These are phyloP conservation scores for Neltuma alba DNA, from an alignment of 306 rosid species.

Conservation along the genomic window DNA sequence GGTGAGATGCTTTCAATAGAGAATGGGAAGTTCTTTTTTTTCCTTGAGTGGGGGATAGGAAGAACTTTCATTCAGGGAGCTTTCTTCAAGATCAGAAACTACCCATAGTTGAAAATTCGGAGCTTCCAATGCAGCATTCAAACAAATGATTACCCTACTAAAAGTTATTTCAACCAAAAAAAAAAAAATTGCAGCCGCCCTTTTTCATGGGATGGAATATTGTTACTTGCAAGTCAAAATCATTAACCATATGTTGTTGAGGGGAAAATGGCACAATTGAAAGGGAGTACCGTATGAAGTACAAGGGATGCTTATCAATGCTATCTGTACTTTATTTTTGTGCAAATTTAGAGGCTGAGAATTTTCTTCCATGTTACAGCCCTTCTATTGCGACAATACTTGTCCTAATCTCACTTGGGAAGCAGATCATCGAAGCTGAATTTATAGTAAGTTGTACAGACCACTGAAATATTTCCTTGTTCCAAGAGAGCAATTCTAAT, in stretches of 20 bases:
- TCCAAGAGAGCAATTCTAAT: constrained; percentile 51
- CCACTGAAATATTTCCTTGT: constrained; percentile 59
- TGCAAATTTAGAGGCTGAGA: constrained; percentile 33
- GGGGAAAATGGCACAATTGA: neutral
- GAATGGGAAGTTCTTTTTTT: constrained; percentile 8
- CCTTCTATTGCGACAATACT: constrained; percentile 72
- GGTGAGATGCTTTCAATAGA: neutral
- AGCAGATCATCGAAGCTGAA: constrained; percentile 77
- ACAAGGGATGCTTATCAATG: too few relatives aligned
- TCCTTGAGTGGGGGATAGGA: too few relatives aligned
- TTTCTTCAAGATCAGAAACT: neutral
- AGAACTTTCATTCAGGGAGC: constrained; percentile 1
- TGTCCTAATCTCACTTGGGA: constrained; percentile 67
- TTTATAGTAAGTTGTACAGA: constrained; percentile 76
- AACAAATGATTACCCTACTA: neutral
- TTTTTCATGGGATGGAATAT: neutral
- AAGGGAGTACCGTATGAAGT: too few relatives aligned
- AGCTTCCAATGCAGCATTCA: constrained; percentile 15
- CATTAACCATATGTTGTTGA: neutral
- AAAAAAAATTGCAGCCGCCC: neutral
- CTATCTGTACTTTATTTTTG: neutral
- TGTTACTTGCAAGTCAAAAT: constrained; percentile 18
- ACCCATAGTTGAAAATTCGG: neutral
- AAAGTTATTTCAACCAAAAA: neutral
- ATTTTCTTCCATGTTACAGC: constrained; percentile 55